Percentiles rank a stretch among this genome's conserved stretches.
phyloP scores from a whole-genome alignment of 1,284 basidiomycete species.

The Leccinum insigne region DNA sequence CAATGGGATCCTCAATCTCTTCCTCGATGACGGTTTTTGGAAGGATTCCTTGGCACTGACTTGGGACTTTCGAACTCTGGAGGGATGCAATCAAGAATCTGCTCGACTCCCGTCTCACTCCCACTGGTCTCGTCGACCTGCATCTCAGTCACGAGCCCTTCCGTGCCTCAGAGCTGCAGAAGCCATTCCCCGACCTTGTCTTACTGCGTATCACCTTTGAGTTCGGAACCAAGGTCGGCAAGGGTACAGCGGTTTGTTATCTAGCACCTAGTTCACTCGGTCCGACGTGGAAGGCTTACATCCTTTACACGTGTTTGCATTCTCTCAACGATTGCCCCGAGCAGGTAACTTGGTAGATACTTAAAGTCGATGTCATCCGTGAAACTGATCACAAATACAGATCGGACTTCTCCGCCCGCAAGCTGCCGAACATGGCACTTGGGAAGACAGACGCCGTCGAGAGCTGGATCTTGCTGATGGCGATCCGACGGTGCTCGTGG shows the following conservation, averaged over 20 bases:
- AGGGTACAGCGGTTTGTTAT: slow-evolving; percentile 21
- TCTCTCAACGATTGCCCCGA: slow-evolving; percentile 48
- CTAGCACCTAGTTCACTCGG: slow-evolving; percentile 17
- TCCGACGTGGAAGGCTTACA: slow-evolving; percentile 30
- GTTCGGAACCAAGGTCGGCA: slow-evolving; percentile 27
- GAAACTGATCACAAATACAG: slow-evolving; percentile 14
- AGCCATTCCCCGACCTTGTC: slow-evolving; percentile 25
- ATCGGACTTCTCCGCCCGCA: slow-evolving; percentile 15
- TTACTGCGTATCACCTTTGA: slow-evolving; percentile 27
- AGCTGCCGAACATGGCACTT: slow-evolving; percentile 28
- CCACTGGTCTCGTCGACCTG: slow-evolving; percentile 31
- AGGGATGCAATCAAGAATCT: slow-evolving; percentile 28
- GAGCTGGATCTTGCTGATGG: slow-evolving; percentile 12
- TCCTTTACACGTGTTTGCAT: slow-evolving; percentile 46
- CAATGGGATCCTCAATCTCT: slow-evolving; percentile 24
- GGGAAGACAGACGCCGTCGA: slow-evolving; percentile 28
- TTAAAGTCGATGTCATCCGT: neutral
- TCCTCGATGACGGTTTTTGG: slow-evolving; percentile 34
- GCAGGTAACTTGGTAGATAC: slow-evolving; percentile 6
- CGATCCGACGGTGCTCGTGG: slow-evolving; percentile 32
- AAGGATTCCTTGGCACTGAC: slow-evolving; percentile 29
- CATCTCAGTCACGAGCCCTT: slow-evolving; percentile 18
- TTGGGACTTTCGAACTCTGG: slow-evolving; percentile 31
- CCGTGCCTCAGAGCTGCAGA: slow-evolving; percentile 22
- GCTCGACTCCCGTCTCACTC: slow-evolving; percentile 30